Evolutionary conservation across 2,329 filamentous ascomycete genomes (phyloP).

Genomic region (Alternaria postmessia): DNA sequence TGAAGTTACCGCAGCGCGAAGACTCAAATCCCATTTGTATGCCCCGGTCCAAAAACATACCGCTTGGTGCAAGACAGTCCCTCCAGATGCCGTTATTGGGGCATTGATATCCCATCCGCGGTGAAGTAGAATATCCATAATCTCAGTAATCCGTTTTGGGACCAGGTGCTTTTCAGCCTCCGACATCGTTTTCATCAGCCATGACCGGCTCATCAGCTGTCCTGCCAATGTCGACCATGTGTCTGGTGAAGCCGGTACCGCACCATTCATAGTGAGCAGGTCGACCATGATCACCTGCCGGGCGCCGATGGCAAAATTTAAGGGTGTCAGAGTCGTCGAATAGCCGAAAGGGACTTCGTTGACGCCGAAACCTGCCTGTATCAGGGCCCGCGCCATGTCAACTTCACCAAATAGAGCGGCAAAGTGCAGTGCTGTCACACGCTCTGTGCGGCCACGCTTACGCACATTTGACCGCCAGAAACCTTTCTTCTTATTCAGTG

Average conservation of each 20-base stretch:
- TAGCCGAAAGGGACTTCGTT: slow-evolving; percentile 38
- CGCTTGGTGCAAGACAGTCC: slow-evolving; percentile 34
- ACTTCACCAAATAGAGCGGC: slow-evolving; percentile 37
- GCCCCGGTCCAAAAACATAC: slow-evolving; percentile 34
- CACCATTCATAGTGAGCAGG: slow-evolving; percentile 27
- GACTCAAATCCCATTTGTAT: slow-evolving; percentile 30
- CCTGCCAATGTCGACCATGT: slow-evolving; percentile 32
- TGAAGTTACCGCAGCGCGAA: slow-evolving; percentile 22
- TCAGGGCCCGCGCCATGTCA: slow-evolving; percentile 31
- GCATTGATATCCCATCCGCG: slow-evolving; percentile 29
- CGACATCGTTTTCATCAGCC: slow-evolving; percentile 33
- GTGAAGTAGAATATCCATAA: slow-evolving; percentile 26
- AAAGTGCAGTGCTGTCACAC: slow-evolving; percentile 35
- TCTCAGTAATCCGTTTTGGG: slow-evolving; percentile 21
- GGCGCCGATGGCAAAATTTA: slow-evolving; percentile 35
- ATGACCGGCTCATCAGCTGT: slow-evolving; percentile 32
- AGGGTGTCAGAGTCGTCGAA: slow-evolving; percentile 25
- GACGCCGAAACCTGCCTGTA: slow-evolving; percentile 26
- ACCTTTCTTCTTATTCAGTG: slow-evolving; percentile 28
- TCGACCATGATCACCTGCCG: slow-evolving; percentile 34
- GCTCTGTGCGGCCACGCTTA: slow-evolving; percentile 27
- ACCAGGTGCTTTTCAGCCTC: slow-evolving; percentile 26
- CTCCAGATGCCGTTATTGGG: slow-evolving; percentile 19
- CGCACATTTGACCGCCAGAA: slow-evolving; percentile 33
- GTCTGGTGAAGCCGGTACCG: slow-evolving; percentile 27